A percentile compares a stretch with the other conserved stretches of the same genome.
Conservation (phyloP, 495 filamentous ascomycete genomes). For the Parathielavia appendiculata region DNA sequence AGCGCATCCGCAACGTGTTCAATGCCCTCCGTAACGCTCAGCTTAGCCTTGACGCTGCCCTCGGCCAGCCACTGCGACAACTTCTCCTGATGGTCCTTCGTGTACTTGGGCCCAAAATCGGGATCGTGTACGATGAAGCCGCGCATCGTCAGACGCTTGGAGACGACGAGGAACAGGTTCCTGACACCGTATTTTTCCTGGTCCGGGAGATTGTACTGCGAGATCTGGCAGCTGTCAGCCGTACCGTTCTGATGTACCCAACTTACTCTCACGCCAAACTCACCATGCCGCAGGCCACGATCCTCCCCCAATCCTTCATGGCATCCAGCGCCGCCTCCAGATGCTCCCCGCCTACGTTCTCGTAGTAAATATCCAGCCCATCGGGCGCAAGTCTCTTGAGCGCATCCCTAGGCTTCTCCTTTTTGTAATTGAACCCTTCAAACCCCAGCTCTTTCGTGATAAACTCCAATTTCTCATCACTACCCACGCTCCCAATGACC, state of each 20-base stretch:
- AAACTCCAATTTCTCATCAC: conserved; percentile 64
- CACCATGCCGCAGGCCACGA: conserved; percentile 54
- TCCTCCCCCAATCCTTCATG: conserved; percentile 66
- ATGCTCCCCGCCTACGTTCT: conserved; percentile 90
- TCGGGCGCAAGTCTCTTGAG: conserved; percentile 69
- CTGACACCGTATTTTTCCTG: conserved; percentile 61
- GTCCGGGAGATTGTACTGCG: conserved; percentile 65
- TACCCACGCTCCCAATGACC: conserved; percentile 67
- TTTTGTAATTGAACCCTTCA: conserved; percentile 69
- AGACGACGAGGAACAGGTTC: conserved; percentile 52
- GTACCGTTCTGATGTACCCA: conserved; percentile 5
- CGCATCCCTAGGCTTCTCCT: conserved; percentile 61
- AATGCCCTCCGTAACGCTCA: conserved; percentile 69
- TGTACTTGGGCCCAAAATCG: conserved; percentile 65
- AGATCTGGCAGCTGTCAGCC: conserved; percentile 47
- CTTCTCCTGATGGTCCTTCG: conserved; percentile 72
- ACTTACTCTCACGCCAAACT: conserved; percentile 19
- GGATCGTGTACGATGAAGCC: conserved; percentile 70
- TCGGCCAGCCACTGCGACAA: conserved; percentile 81
- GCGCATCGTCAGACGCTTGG: conserved; percentile 49
- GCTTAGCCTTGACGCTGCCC: conserved; percentile 69
- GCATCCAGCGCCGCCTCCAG: conserved; percentile 68
- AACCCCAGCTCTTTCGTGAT: conserved; percentile 62
- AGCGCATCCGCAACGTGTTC: conserved; percentile 77
- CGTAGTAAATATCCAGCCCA: conserved; percentile 91